These are phyloP conservation scores for Casuarina equisetifolia DNA, from an alignment of 306 rosid genomes.

Conservation along the genomic window DNA sequence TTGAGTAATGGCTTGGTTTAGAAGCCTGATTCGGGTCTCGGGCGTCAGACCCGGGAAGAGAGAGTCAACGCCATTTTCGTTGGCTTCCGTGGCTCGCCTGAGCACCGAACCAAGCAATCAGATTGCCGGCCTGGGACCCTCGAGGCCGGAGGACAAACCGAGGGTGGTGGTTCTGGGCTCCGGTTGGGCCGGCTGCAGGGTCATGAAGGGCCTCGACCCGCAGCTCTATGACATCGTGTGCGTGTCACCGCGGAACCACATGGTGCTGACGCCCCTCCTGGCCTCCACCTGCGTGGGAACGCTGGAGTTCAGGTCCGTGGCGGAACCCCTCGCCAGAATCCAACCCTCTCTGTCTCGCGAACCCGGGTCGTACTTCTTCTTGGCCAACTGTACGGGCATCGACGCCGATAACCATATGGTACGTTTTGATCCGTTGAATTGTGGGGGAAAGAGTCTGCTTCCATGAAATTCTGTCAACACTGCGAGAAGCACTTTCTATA, in stretches of 20 bases:
- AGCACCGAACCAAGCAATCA: slow-evolving; percentile 34
- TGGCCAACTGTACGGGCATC: slow-evolving; percentile 62
- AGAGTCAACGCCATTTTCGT: slow-evolving; percentile 27
- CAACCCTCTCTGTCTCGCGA: slow-evolving; percentile 86
- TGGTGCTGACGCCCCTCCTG: slow-evolving; percentile 94
- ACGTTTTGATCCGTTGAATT: not conserved
- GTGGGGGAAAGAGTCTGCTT: not conserved
- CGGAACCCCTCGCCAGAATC: slow-evolving; percentile 86
- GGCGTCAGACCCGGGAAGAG: slow-evolving; percentile 29
- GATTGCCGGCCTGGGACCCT: slow-evolving; percentile 48
- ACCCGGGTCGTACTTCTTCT: slow-evolving; percentile 90
- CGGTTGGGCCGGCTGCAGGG: slow-evolving; percentile 94
- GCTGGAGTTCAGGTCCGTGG: slow-evolving; percentile 85
- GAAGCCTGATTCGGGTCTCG: slow-evolving; percentile 50
- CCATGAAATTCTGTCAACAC: not conserved
- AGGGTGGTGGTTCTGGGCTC: slow-evolving; percentile 86
- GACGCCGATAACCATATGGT: slow-evolving; percentile 64
- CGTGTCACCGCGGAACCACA: slow-evolving; percentile 95
- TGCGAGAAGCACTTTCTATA: not conserved
- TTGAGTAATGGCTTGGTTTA: slow-evolving; percentile 56
- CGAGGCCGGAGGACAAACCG: slow-evolving; percentile 74
- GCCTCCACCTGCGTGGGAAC: slow-evolving; percentile 99
- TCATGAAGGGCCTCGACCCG: slow-evolving; percentile 80
- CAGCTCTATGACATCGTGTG: slow-evolving; percentile 74
- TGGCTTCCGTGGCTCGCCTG: slow-evolving; percentile 39